phyloP scores from a whole-genome alignment of 495 filamentous ascomycete genomes.

The Pyronema omphalodes region DNA sequence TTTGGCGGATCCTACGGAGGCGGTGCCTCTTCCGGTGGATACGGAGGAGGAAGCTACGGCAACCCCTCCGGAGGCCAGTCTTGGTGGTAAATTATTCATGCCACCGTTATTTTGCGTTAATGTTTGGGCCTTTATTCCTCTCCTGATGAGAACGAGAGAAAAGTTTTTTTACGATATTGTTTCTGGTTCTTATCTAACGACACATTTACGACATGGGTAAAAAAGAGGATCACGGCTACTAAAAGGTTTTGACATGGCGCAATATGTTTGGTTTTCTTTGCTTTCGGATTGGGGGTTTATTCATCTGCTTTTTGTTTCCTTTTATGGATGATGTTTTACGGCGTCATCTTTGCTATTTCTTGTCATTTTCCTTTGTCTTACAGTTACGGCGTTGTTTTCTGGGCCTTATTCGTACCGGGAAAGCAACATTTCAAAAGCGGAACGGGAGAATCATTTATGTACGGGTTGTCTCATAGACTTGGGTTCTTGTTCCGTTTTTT shows the following conservation, averaged over 20 bases:
- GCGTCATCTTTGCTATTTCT: background rate
- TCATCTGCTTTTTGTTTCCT: constrained; percentile 19
- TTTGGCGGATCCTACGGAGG: constrained; percentile 21
- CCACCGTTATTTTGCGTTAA: constrained; percentile 20
- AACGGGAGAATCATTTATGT: background rate
- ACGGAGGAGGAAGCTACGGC: constrained; percentile 46
- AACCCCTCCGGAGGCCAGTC: constrained; percentile 75
- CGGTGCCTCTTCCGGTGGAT: constrained; percentile 26
- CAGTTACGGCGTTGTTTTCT: background rate
- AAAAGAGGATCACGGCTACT: constrained; percentile 23
- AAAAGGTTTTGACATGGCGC: constrained; percentile 24
- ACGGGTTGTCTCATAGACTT: background rate
- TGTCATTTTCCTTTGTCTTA: background rate
- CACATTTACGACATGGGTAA: constrained; percentile 15
- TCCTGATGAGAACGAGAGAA: constrained; percentile 19
- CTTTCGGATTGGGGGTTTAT: constrained; percentile 7
- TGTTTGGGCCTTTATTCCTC: constrained; percentile 17
- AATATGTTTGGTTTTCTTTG: constrained; percentile 28
- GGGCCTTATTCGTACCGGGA: background rate
- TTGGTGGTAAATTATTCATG: constrained; percentile 65
- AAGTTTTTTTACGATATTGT: constrained; percentile 8
- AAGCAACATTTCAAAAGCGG: background rate
- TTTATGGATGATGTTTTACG: constrained; percentile 29
- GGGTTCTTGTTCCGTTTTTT: background rate
- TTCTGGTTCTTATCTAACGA: constrained; percentile 20